Evolutionary conservation across 768 basidiomycete species (phyloP).

Genomic region (Mycena polygramma): DNA sequence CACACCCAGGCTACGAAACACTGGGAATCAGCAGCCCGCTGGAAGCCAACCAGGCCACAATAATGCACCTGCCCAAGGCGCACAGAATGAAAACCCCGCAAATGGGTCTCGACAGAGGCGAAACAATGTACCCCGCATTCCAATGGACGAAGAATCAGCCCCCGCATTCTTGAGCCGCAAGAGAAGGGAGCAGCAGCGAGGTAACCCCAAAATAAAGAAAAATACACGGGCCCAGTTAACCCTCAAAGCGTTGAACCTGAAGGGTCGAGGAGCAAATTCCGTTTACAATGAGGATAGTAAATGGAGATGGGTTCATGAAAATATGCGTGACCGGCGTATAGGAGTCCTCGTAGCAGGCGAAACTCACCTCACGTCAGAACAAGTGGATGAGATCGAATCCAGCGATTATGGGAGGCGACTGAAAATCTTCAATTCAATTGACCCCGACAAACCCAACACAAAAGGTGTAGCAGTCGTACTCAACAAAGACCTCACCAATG

Average conservation of each 20-base stretch:
- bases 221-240: not conserved
- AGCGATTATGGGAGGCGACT: not conserved
- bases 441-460: constrained; percentile 4
- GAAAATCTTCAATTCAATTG: constrained; percentile 9
- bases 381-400: constrained; percentile 19
- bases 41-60: not conserved
- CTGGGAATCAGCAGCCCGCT: not conserved
- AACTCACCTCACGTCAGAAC: constrained; percentile 31
- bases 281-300: constrained; percentile 16
- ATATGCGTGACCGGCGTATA: not conserved
- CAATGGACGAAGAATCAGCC: constrained; percentile 10
- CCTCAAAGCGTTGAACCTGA: constrained; percentile 27
- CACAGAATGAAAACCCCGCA: not conserved
- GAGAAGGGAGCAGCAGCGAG: not conserved
- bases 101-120: not conserved
- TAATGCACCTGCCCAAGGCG: not conserved
- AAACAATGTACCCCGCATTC: not conserved
- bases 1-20: not conserved
- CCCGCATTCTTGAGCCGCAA: constrained; percentile 5
- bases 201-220: not conserved
- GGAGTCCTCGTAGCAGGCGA: constrained; percentile 32
- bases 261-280: constrained; percentile 27
- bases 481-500: constrained; percentile 35
- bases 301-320: constrained; percentile 23
- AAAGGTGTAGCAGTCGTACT: constrained; percentile 35